Evolutionary conservation across 2,329 filamentous ascomycete species (phyloP).

Genomic region (Beauveria pseudobassiana): DNA sequence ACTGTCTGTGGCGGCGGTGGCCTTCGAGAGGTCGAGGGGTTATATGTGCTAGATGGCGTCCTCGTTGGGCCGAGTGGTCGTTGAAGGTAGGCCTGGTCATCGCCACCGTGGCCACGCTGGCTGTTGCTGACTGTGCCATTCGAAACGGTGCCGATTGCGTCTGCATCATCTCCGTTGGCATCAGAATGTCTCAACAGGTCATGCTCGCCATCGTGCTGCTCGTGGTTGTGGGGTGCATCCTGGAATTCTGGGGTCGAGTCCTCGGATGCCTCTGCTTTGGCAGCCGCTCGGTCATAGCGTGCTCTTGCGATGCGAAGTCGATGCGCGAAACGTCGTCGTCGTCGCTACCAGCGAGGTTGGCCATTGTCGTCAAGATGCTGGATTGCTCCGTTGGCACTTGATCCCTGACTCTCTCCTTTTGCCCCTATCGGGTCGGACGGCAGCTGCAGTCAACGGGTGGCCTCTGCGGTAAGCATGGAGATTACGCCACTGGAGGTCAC

Average conservation of each 20-base stretch:
- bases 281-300: conserved; percentile 18
- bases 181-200: conserved; percentile 38
- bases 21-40: conserved; percentile 55
- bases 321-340: conserved; percentile 32
- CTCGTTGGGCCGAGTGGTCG: conserved; percentile 62
- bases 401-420: not conserved
- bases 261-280: conserved; percentile 1
- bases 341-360: conserved; percentile 43
- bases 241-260: conserved; percentile 19
- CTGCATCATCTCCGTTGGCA: conserved; percentile 17
- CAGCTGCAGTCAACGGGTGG: conserved; percentile 2
- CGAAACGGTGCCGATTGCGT: conserved; percentile 26
- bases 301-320: conserved; percentile 32
- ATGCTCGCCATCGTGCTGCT: conserved; percentile 42
- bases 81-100: conserved; percentile 37
- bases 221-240: conserved; percentile 37
- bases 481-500: not conserved
- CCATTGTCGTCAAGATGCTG: conserved; percentile 18
- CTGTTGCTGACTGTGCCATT: conserved; percentile 34
- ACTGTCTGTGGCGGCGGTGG: conserved; percentile 31
- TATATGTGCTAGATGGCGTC: conserved; percentile 75
- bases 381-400: not conserved
- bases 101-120: conserved; percentile 29
- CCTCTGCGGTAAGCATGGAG: not conserved
- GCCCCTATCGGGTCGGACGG: not conserved